Conservation (phyloP, 192 early-diverging fungal genomes). For the Coemansia sp. region DNA sequence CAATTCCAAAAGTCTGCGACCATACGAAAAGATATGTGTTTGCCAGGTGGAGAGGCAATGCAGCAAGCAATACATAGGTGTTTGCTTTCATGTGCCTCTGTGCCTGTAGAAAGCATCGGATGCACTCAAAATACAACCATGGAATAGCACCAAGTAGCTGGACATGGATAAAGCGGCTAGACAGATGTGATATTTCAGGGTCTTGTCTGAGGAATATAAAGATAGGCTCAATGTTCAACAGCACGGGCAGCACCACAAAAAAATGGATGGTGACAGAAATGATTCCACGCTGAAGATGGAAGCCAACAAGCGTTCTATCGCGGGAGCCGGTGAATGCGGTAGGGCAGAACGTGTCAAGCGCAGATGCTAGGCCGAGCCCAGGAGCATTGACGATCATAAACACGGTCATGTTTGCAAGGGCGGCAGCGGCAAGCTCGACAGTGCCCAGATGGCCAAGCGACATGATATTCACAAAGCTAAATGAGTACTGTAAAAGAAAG, state of each 20-base stretch:
- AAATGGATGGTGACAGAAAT: slow-evolving; percentile 35
- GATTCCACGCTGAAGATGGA: slow-evolving; percentile 43
- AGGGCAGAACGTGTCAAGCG: slow-evolving; percentile 41
- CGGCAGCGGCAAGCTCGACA: slow-evolving; percentile 65
- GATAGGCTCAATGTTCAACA: slow-evolving; percentile 55
- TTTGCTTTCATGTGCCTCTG: slow-evolving; percentile 90
- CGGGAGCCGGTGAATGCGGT: slow-evolving; percentile 37
- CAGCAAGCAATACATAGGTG: slow-evolving; percentile 24
- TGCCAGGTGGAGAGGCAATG: slow-evolving; percentile 30
- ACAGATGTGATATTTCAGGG: slow-evolving; percentile 62
- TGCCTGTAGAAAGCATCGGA: slow-evolving; percentile 80
- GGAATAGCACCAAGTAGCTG: slow-evolving; percentile 74
- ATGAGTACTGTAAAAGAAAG: slow-evolving; percentile 62
- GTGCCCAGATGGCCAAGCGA: slow-evolving; percentile 62
- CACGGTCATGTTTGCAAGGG: slow-evolving; percentile 68
- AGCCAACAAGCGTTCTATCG: slow-evolving; percentile 39
- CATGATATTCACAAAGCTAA: slow-evolving; percentile 64
- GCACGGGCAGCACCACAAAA: slow-evolving; percentile 14
- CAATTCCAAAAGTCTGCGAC: slow-evolving; percentile 55
- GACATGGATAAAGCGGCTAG: slow-evolving; percentile 65
- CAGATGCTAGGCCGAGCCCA: slow-evolving; percentile 62
- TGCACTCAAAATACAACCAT: slow-evolving; percentile 75
- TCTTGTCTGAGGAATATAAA: slow-evolving; percentile 77
- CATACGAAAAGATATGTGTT: slow-evolving; percentile 46
- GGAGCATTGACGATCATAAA: slow-evolving; percentile 67